Base-by-base conservation (phyloP, 2,329 filamentous ascomycete genomes). In the Cordyceps javanica region DNA sequence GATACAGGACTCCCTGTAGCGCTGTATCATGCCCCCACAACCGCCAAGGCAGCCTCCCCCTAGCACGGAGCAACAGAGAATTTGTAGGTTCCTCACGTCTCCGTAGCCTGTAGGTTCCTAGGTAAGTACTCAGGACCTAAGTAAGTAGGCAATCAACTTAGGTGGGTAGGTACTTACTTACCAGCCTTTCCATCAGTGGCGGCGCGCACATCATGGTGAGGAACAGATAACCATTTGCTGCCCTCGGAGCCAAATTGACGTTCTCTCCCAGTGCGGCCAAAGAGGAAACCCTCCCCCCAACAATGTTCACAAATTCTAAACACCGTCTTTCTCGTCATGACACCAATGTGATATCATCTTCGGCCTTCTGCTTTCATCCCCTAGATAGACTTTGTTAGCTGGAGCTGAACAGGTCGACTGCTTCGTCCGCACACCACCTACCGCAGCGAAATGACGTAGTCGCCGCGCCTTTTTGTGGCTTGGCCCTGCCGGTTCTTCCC, bases 371-470 rank as follows among this genome's bases (percentile, higher is more conserved):
- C 38, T 16, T 53, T 32, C 50, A 53, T 53, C 50, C 25, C 38
- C 19, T n/a, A 23, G n/a, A 39, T 55, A 46, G 30, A 38, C 42
- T 55, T 55, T 55, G 23, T 23, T 7, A 2, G 42, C 14, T 45
- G 23, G 41, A 32, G 13, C 21, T 5, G 25, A 13, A 14, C 11
- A 26, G n/a, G n/a, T n/a, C n/a, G n/a, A n/a, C 23, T 9, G 25
- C 19, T 25, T 26, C 25, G 23, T 30, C 23, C 42, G 53, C 53
- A 55, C 42, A 23, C n/a, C n/a, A 38, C 30, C 52, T 38, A 41
- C n/a, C 21, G 32, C 53, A 21, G 36, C 23, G 21, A 38, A 30
- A 55, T 55, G 53, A 55, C 53, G 53, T 55, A 46, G 38, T 38
- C 19, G 34, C 28, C n/a, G 48, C 4, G 6, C 34, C 34, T 30